phyloP scores from a whole-genome alignment of 768 basidiomycete species.

The Rhizopogon vinicolor region DNA sequence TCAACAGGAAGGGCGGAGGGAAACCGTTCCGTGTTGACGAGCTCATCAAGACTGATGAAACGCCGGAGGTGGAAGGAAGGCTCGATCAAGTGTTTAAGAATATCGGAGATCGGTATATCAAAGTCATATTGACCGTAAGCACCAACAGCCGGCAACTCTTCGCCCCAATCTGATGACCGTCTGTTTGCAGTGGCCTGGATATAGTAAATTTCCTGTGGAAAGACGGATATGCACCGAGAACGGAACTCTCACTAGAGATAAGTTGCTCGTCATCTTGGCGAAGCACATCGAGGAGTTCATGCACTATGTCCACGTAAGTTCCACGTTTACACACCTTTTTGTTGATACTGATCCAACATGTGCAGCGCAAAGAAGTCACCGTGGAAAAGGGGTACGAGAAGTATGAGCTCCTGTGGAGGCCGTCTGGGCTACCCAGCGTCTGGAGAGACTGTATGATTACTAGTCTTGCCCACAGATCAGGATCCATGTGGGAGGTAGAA shows the following conservation, averaged over 20 bases:
- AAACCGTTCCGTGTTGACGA: slow-evolving; percentile 23
- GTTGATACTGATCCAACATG: not conserved
- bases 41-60: slow-evolving; percentile 16
- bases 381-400: slow-evolving; percentile 33
- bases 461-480: slow-evolving; percentile 33
- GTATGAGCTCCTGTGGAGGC: slow-evolving; percentile 29
- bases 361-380: slow-evolving; percentile 20
- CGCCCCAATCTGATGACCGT: not conserved
- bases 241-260: slow-evolving; percentile 26
- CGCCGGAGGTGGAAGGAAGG: slow-evolving; percentile 20
- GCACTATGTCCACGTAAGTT: slow-evolving; percentile 26
- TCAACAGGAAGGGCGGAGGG: slow-evolving; percentile 20
- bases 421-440: slow-evolving; percentile 12
- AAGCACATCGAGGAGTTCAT: slow-evolving; percentile 27
- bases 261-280: slow-evolving; percentile 27
- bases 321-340: not conserved
- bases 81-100: slow-evolving; percentile 15
- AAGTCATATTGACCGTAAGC: slow-evolving; percentile 31
- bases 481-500: slow-evolving; percentile 41
- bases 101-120: slow-evolving; percentile 25
- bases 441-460: slow-evolving; percentile 34
- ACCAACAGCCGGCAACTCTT: not conserved
- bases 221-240: slow-evolving; percentile 33
- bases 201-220: slow-evolving; percentile 31
- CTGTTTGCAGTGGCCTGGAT: slow-evolving; percentile 43